Percentiles rank a stretch among this genome's conserved stretches.
phyloP scores from a whole-genome alignment of 345 rosid genomes.

The Pseudoturritis turrita region DNA sequence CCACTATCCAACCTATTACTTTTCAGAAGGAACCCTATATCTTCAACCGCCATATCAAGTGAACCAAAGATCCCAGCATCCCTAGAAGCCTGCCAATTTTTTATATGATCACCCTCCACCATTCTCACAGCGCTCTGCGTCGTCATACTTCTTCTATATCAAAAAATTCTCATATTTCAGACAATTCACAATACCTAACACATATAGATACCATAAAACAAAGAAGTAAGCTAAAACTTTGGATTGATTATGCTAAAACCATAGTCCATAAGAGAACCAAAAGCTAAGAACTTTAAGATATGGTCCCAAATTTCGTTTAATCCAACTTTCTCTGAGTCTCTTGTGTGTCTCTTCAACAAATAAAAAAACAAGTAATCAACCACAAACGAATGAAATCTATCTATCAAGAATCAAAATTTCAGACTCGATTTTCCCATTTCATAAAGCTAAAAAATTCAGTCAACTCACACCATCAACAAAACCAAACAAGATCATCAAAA shows the following conservation, averaged over 20 bases:
- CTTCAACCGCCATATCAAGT: constrained; percentile 63
- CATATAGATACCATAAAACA: neutral
- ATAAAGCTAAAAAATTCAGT: constrained; percentile 18
- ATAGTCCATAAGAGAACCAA: neutral
- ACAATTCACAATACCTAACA: neutral
- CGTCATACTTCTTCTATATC: constrained; percentile 46
- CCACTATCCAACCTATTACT: constrained; percentile 53
- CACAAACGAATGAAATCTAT: constrained; percentile 7
- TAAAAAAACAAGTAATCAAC: neutral
- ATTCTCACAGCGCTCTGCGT: constrained; percentile 85
- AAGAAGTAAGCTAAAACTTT: neutral
- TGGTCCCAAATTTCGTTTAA: constrained; percentile 4
- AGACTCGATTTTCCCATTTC: constrained; percentile 10
- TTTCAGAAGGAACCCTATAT: constrained; percentile 64
- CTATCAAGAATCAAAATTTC: constrained; percentile 13
- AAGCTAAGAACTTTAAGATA: constrained; percentile 9
- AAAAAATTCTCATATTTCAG: neutral
- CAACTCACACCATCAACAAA: constrained; percentile 18
- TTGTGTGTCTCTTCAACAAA: too few species aligned
- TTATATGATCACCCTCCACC: constrained; percentile 54
- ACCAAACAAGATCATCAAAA: constrained; percentile 22
- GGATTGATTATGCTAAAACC: neutral
- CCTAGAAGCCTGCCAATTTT: constrained; percentile 57
- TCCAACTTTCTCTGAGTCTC: neutral
- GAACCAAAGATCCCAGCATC: constrained; percentile 52